Conservation (phyloP, 805 yeast genomes). For the Zygotorulaspora danielsina region DNA sequence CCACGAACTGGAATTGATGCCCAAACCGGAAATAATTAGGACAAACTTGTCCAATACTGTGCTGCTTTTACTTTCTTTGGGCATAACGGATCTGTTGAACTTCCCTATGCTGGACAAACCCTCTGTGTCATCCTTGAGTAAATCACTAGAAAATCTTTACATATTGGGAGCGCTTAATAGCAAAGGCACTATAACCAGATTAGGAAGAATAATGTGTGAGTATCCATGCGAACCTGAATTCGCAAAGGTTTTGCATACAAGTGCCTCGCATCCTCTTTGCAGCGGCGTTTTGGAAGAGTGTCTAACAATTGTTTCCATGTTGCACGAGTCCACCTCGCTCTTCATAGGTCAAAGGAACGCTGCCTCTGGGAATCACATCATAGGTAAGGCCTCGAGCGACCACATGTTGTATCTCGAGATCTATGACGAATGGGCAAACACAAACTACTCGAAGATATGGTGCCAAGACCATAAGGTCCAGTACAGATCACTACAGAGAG, state of each 20-base stretch:
- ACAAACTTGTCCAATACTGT: conserved; percentile 76
- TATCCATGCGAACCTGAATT: conserved; percentile 91
- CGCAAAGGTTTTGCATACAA: conserved; percentile 66
- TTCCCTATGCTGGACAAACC: conserved; percentile 95
- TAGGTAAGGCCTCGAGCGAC: conserved; percentile 59
- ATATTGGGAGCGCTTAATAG: conserved; percentile 82
- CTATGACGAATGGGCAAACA: conserved; percentile 70
- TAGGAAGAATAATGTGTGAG: conserved; percentile 83
- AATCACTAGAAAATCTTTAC: conserved; percentile 76
- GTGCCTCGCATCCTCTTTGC: conserved; percentile 44
- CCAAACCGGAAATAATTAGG: conserved; percentile 89
- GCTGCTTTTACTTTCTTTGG: conserved; percentile 71
- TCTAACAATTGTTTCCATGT: conserved; percentile 73
- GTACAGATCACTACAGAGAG: conserved; percentile 64
- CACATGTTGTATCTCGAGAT: conserved; percentile 72
- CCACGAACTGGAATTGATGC: conserved; percentile 70
- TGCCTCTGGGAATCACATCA: conserved; percentile 32
- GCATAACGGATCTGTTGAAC: conserved; percentile 72
- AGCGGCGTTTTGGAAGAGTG: conserved; percentile 61
- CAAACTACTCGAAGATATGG: conserved; percentile 71
- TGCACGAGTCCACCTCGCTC: conserved; percentile 65
- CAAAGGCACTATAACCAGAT: conserved; percentile 67
- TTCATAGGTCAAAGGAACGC: conserved; percentile 23
- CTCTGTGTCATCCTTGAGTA: conserved; percentile 61
- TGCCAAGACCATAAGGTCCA: conserved; percentile 81